Evolutionary conservation across 1,284 basidiomycete species (phyloP).

Genomic region (Ustilago sp.): DNA sequence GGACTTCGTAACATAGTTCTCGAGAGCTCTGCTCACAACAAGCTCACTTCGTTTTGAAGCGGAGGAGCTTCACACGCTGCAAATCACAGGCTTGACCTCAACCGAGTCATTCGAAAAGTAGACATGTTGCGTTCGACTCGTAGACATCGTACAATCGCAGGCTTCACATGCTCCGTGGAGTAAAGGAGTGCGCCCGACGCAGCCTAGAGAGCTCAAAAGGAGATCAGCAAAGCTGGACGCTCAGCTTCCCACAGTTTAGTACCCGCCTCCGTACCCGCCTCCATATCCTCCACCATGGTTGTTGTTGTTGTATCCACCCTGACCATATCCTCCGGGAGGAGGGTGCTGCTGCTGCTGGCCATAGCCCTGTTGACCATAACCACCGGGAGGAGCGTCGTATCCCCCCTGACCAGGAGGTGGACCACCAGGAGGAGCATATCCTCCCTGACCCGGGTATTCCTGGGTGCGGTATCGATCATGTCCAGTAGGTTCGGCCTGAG

Average conservation of each 20-base stretch:
- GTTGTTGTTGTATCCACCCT: conserved; percentile 17
- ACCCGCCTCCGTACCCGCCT: conserved; percentile 43
- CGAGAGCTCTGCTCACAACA: neutral
- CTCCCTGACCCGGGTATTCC: conserved; percentile 13
- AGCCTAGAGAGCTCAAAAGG: neutral
- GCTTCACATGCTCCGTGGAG: neutral
- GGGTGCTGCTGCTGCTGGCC: conserved; percentile 31
- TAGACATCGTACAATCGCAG: neutral
- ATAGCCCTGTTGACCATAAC: conserved; percentile 18
- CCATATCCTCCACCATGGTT: conserved; percentile 24
- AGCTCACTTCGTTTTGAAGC: neutral
- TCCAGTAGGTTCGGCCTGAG: conserved; percentile 40
- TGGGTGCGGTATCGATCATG: conserved; percentile 25
- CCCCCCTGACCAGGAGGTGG: conserved; percentile 29
- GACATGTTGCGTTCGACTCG: too few relatives aligned
- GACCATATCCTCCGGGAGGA: conserved; percentile 25
- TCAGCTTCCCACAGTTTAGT: conserved; percentile 2
- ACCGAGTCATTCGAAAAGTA: too few relatives aligned
- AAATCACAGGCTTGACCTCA: too few relatives aligned
- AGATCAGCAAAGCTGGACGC: neutral
- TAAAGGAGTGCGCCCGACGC: too few relatives aligned
- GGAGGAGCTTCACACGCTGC: neutral
- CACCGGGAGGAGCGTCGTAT: conserved; percentile 22
- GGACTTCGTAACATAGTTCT: too few relatives aligned
- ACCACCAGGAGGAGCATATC: conserved; percentile 25